Conservation (phyloP, 352 stramenopile species). For the Phytophthora sp. region DNA sequence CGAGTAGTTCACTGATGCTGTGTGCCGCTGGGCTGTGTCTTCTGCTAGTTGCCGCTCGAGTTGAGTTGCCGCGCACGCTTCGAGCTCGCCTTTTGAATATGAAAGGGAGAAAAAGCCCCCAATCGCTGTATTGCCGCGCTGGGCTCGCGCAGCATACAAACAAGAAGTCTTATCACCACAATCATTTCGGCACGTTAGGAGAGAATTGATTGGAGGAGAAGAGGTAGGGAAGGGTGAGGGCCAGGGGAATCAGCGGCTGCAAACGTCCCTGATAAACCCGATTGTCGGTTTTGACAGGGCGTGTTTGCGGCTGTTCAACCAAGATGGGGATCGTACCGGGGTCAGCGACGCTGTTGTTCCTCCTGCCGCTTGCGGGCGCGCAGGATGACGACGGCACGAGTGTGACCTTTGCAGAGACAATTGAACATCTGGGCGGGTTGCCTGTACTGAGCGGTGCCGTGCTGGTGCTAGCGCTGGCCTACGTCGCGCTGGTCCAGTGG, state of each 20-base stretch:
- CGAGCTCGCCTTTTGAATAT: conserved; percentile 30
- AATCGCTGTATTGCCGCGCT: conserved; percentile 18
- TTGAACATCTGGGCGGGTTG: conserved; percentile 49
- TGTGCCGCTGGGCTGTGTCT: conserved; percentile 11
- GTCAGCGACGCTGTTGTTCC: background rate
- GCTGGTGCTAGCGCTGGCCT: conserved; percentile 42
- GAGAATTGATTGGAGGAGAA: conserved; percentile 59
- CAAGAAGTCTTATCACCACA: background rate
- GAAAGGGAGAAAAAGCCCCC: conserved; percentile 34
- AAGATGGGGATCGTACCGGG: conserved; percentile 15
- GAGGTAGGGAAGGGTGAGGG: conserved; percentile 58
- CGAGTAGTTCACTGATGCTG: background rate
- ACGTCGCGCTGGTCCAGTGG: conserved; percentile 56
- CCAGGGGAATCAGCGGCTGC: conserved; percentile 40
- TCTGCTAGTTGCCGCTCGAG: conserved; percentile 32
- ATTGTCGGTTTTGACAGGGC: conserved; percentile 22
- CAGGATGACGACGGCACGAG: background rate
- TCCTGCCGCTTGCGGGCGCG: background rate
- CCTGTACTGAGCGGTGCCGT: conserved; percentile 34
- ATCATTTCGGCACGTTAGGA: conserved; percentile 21
- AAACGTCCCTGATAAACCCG: conserved; percentile 27
- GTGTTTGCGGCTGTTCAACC: background rate
- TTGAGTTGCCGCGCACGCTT: conserved; percentile 31
- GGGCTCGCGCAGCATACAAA: conserved; percentile 3
- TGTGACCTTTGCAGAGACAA: conserved; percentile 53